Evolutionary conservation across 2,329 filamentous ascomycete species (phyloP).

Genomic region (Neophaeococcomyces mojaviensis): DNA sequence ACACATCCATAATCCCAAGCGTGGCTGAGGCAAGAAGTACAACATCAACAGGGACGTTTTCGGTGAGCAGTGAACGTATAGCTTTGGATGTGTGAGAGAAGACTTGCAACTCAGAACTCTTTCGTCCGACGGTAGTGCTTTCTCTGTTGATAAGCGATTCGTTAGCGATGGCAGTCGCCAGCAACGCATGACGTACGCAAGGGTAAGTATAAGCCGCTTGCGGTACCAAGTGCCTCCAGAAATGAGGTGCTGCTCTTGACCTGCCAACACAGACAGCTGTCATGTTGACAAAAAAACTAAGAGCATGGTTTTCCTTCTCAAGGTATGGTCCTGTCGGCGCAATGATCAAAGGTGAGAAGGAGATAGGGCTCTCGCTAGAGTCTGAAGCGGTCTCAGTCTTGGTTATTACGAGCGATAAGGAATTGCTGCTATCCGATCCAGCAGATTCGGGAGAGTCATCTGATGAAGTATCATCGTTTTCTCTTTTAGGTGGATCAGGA

Average conservation of each 20-base stretch:
- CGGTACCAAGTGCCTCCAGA: conserved; percentile 14
- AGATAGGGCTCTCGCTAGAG: background rate
- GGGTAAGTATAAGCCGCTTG: conserved; percentile 11
- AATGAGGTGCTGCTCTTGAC: background rate
- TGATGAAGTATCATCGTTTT: background rate
- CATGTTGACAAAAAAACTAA: conserved; percentile 1
- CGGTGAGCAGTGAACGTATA: conserved; percentile 9
- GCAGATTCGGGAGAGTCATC: background rate
- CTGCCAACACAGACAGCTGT: conserved; percentile 1
- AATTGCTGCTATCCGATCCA: background rate
- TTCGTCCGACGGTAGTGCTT: background rate
- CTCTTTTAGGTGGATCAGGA: background rate
- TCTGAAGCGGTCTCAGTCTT: background rate
- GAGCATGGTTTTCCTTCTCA: background rate
- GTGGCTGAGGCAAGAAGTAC: conserved; percentile 12
- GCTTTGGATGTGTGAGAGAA: conserved; percentile 8
- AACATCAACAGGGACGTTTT: conserved; percentile 7
- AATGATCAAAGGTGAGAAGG: background rate
- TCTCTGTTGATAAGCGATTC: conserved; percentile 8
- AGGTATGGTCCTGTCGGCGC: conserved; percentile 2
- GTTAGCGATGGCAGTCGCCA: conserved; percentile 12
- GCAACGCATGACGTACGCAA: conserved; percentile 14
- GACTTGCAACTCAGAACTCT: conserved; percentile 3
- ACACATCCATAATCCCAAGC: conserved; percentile 10
- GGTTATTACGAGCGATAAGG: background rate